A percentile compares a stretch with the other conserved stretches of the same genome.
phyloP scores from a whole-genome alignment of 352 stramenopile species.

The Globisporangium yorkense region DNA sequence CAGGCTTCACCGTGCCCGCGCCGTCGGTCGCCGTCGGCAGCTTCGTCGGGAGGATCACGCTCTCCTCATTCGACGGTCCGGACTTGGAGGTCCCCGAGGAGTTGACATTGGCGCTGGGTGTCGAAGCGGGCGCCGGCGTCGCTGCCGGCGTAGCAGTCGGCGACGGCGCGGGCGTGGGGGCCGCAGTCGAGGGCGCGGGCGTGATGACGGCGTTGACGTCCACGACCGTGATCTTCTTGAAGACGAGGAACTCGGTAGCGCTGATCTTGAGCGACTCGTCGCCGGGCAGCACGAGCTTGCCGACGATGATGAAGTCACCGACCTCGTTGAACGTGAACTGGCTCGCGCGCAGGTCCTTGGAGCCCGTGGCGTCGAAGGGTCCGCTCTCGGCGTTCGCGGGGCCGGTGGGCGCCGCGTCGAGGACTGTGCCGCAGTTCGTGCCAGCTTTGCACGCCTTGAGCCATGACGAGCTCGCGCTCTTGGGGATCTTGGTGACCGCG shows the following conservation, averaged over 20 bases:
- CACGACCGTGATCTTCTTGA: slow-evolving; percentile 64
- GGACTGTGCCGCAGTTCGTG: slow-evolving; percentile 56
- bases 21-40: neutral
- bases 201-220: slow-evolving; percentile 34
- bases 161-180: slow-evolving; percentile 4
- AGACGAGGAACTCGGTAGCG: slow-evolving; percentile 57
- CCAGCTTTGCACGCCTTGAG: slow-evolving; percentile 55
- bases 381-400: slow-evolving; percentile 26
- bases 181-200: slow-evolving; percentile 12
- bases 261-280: slow-evolving; percentile 31
- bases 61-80: slow-evolving; percentile 1
- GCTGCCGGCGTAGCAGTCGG: neutral
- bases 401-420: slow-evolving; percentile 33
- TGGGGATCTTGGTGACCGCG: slow-evolving; percentile 23
- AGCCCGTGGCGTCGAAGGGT: slow-evolving; percentile 33
- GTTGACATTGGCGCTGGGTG: slow-evolving; percentile 3
- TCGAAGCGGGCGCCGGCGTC: slow-evolving; percentile 9
- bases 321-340: slow-evolving; percentile 42
- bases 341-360: slow-evolving; percentile 39
- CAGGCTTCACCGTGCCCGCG: slow-evolving; percentile 9
- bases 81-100: neutral
- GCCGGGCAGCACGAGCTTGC: slow-evolving; percentile 50
- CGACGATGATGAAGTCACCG: slow-evolving; percentile 62
- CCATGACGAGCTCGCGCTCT: slow-evolving; percentile 29
- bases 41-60: neutral